Evolutionary conservation across 2,329 filamentous ascomycete genomes (phyloP).

Genomic region (Blastomyces silverae): DNA sequence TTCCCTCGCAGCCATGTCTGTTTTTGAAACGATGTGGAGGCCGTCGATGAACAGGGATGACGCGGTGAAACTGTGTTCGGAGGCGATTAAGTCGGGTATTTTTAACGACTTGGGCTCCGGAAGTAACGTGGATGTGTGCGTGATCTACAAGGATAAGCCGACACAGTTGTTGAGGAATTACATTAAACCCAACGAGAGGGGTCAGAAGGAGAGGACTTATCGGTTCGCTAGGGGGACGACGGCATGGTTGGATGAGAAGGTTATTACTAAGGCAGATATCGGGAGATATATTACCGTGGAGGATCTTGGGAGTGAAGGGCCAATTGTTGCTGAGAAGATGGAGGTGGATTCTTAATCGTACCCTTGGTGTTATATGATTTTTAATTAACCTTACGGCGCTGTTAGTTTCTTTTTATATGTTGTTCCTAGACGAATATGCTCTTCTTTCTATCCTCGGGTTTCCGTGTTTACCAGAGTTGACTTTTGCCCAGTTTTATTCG

Average conservation of each 20-base stretch:
- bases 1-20: conserved; percentile 91
- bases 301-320: conserved; percentile 64
- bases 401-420: conserved; percentile 8
- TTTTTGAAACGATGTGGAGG: conserved; percentile 97
- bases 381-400: not conserved
- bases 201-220: conserved; percentile 88
- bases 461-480: not conserved
- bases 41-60: conserved; percentile 66
- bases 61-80: conserved; percentile 72
- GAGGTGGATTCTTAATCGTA: conserved; percentile 50
- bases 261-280: conserved; percentile 89
- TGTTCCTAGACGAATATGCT: conserved; percentile 1
- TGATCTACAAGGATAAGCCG: conserved; percentile 94
- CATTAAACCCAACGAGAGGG: conserved; percentile 86
- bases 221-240: conserved; percentile 87
- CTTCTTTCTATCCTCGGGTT: conserved; percentile 5
- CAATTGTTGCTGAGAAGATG: conserved; percentile 56
- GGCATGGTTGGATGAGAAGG: conserved; percentile 88
- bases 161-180: conserved; percentile 80
- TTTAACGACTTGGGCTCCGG: conserved; percentile 97
- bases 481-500: not conserved
- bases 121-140: conserved; percentile 92
- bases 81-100: conserved; percentile 93
- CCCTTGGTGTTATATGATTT: conserved; percentile 5
- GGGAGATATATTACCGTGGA: conserved; percentile 90